Evolutionary conservation across 345 rosid genomes (phyloP).

Genomic region (Salix arbutifolia): DNA sequence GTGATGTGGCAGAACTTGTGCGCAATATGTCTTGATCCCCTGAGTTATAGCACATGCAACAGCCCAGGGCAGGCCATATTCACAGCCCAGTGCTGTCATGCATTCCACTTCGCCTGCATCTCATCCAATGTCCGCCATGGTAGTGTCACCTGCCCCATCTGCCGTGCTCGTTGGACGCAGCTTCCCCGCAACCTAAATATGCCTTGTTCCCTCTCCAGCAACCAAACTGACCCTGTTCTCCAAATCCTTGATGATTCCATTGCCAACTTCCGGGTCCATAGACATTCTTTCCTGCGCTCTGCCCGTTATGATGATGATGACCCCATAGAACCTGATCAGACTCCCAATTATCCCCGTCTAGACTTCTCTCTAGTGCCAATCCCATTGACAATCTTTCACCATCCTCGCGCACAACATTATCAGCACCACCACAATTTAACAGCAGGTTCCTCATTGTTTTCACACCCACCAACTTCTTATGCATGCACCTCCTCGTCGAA

Average conservation of each 20-base stretch:
- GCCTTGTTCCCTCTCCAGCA: constrained; percentile 45
- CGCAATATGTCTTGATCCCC: constrained; percentile 74
- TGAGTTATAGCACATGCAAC: constrained; percentile 51
- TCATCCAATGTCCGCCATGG: constrained; percentile 89
- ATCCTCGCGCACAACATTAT: constrained; percentile 24
- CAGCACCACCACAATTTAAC: constrained; percentile 3
- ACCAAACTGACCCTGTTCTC: constrained; percentile 59
- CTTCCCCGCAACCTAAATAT: constrained; percentile 66
- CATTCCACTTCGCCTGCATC: constrained; percentile 78
- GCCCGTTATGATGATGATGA: constrained; percentile 83
- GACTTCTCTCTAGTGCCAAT: constrained; percentile 46
- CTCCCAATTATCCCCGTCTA: constrained; percentile 46
- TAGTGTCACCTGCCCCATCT: constrained; percentile 78
- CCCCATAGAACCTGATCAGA: constrained; percentile 56
- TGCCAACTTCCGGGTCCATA: constrained; percentile 67
- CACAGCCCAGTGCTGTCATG: constrained; percentile 84
- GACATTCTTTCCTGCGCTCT: constrained; percentile 67
- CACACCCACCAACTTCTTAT: constrained; percentile 27
- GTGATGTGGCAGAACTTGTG: constrained; percentile 54
- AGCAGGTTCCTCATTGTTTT: constrained; percentile 25
- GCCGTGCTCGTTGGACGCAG: constrained; percentile 90
- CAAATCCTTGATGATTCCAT: constrained; percentile 73
- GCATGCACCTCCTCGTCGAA: constrained; percentile 23
- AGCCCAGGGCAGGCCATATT: constrained; percentile 70
- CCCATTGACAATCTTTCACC: constrained; percentile 35